These are phyloP conservation scores for Pseudopediastrum boryanum DNA, from an alignment of 139 green algal genomes.

Conservation along the genomic window DNA sequence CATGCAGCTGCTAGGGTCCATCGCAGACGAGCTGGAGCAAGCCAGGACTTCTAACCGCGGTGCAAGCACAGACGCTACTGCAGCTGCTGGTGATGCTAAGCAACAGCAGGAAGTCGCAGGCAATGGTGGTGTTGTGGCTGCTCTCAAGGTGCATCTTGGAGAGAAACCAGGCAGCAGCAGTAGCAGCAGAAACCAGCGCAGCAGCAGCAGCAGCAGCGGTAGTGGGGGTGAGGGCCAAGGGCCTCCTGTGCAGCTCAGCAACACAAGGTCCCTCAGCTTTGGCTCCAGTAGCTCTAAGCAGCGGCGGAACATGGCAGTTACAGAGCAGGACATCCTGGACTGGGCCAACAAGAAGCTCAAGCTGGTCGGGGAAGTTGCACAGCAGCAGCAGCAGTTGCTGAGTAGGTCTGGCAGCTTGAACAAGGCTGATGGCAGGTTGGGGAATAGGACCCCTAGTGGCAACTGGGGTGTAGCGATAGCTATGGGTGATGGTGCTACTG, in stretches of 20 bases:
- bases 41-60: no score
- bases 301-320: constrained; percentile 13
- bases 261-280: background rate
- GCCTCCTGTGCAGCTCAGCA: constrained; percentile 3
- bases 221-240: background rate
- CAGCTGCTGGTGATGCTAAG: constrained; percentile 6
- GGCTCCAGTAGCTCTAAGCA: constrained; percentile 30
- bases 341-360: constrained; percentile 58
- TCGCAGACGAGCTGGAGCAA: no score
- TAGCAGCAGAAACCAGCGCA: background rate
- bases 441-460: no score
- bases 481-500: background rate
- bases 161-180: constrained; percentile 23
- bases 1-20: constrained; percentile 41
- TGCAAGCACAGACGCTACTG: no score
- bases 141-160: no score
- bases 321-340: constrained; percentile 45
- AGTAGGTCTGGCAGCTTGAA: constrained; percentile 1
- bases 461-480: background rate
- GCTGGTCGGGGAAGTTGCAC: background rate
- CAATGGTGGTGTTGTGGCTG: background rate
- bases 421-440: no score
- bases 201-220: constrained; percentile 2
- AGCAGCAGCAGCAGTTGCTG: constrained; percentile 12
- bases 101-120: no score